Evolutionary conservation across 2,329 filamentous ascomycete genomes (phyloP).

Genomic region (Aspergillus uvarum): DNA sequence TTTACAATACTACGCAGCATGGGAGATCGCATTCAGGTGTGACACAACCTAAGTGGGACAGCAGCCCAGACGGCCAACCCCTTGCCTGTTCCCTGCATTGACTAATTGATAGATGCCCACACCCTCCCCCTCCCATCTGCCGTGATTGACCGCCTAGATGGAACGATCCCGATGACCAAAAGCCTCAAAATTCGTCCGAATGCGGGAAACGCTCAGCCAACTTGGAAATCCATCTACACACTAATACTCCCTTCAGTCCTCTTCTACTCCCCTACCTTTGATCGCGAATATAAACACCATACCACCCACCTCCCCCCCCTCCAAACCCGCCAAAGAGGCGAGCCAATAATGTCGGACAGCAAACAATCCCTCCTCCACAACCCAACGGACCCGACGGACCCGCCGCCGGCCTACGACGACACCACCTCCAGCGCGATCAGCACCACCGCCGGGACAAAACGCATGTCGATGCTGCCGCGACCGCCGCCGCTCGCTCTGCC

Average conservation of each 20-base stretch:
- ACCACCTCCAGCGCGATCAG: conserved; percentile 6
- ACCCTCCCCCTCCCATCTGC: not conserved
- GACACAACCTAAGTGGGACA: not conserved
- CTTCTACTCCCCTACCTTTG: not conserved
- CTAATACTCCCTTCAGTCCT: not conserved
- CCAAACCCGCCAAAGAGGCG: not conserved
- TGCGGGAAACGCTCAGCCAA: not conserved
- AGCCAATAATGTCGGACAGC: conserved; percentile 29
- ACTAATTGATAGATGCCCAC: not conserved
- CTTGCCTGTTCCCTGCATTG: too few relatives aligned
- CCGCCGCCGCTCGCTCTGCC: conserved; percentile 71
- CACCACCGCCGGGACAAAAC: conserved; percentile 13
- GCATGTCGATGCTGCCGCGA: conserved; percentile 26
- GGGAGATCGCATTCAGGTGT: not conserved
- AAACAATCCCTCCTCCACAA: conserved; percentile 28
- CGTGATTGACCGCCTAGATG: not conserved
- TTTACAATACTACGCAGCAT: not conserved
- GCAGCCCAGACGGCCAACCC: not conserved
- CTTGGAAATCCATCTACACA: not conserved
- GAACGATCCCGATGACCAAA: conserved; percentile 6
- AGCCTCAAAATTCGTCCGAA: not conserved
- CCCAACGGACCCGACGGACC: conserved; percentile 19
- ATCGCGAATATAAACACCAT: not conserved
- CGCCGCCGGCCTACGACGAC: conserved; percentile 39
- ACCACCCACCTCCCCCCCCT: not conserved